Evolutionary conservation across 2,329 filamentous ascomycete genomes (phyloP).

Genomic region (Epichloe sibirici): DNA sequence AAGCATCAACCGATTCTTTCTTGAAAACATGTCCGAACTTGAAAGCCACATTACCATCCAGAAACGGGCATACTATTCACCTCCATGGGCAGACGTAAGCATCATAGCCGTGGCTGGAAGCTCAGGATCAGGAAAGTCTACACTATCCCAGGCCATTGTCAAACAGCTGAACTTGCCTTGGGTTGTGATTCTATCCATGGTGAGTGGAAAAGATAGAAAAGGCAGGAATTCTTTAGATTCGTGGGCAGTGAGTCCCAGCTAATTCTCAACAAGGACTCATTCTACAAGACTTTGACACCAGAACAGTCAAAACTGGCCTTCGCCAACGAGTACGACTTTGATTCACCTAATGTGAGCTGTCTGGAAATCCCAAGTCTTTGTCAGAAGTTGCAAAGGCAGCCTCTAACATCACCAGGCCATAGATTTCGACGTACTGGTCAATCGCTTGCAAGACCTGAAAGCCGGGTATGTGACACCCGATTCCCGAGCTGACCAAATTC

Average conservation of each 20-base stretch:
- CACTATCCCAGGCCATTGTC: conserved; percentile 83
- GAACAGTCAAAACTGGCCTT: conserved; percentile 76
- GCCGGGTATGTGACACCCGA: conserved; percentile 53
- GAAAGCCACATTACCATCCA: conserved; percentile 37
- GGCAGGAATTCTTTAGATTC: neutral
- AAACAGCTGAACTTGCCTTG: conserved; percentile 83
- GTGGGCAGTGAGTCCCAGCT: conserved; percentile 7
- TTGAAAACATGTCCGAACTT: conserved; percentile 17
- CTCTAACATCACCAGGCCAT: conserved; percentile 45
- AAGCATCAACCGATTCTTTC: neutral
- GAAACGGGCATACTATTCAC: conserved; percentile 65
- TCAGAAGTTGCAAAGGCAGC: neutral
- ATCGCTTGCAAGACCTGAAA: conserved; percentile 73
- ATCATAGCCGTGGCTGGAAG: conserved; percentile 95
- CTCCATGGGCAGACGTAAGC: conserved; percentile 90
- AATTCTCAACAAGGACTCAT: conserved; percentile 62
- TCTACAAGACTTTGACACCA: conserved; percentile 78
- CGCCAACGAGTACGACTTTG: conserved; percentile 88
- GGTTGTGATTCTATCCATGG: conserved; percentile 97
- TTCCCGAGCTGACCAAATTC: neutral
- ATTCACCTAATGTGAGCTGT: conserved; percentile 57
- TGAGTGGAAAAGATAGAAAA: conserved; percentile 26
- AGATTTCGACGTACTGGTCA: conserved; percentile 81
- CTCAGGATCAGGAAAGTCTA: conserved; percentile 91
- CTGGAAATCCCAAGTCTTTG: neutral